phyloP scores from a whole-genome alignment of 805 yeast genomes.

The Allodekkera sacchari region DNA sequence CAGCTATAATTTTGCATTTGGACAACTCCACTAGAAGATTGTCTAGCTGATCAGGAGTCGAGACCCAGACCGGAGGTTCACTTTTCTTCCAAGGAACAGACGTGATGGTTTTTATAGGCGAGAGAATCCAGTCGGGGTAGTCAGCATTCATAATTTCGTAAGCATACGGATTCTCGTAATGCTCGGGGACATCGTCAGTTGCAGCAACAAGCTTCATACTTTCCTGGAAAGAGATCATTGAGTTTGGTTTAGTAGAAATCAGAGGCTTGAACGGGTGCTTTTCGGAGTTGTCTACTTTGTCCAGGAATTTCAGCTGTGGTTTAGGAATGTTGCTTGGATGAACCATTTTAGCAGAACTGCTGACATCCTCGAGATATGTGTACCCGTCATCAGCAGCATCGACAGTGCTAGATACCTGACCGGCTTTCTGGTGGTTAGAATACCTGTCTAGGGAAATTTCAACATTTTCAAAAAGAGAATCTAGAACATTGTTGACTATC shows the following conservation, averaged over 20 bases:
- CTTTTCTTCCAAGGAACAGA: conserved; percentile 54
- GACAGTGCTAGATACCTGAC: neutral
- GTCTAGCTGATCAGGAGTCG: conserved; percentile 40
- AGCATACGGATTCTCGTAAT: conserved; percentile 74
- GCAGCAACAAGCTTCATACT: conserved; percentile 30
- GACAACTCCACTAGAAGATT: conserved; percentile 48
- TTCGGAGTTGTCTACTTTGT: conserved; percentile 56
- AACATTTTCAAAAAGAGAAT: conserved; percentile 64
- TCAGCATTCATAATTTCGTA: conserved; percentile 62
- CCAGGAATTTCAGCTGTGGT: conserved; percentile 61
- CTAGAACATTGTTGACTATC: conserved; percentile 52
- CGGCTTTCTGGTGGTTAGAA: conserved; percentile 7
- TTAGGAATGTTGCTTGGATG: conserved; percentile 29
- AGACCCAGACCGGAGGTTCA: conserved; percentile 55
- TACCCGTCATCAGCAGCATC: conserved; percentile 17
- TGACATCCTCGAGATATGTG: conserved; percentile 50
- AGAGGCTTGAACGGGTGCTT: conserved; percentile 70
- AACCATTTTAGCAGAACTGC: conserved; percentile 15
- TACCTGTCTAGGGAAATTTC: conserved; percentile 57
- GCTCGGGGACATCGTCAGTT: conserved; percentile 40
- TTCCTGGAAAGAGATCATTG: conserved; percentile 48
- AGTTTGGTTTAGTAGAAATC: conserved; percentile 64
- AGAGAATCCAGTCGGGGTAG: conserved; percentile 54
- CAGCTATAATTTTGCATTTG: conserved; percentile 60
- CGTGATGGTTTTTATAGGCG: conserved; percentile 34